Conservation (phyloP, 805 yeast species). For the Ogataea glucozyma region DNA sequence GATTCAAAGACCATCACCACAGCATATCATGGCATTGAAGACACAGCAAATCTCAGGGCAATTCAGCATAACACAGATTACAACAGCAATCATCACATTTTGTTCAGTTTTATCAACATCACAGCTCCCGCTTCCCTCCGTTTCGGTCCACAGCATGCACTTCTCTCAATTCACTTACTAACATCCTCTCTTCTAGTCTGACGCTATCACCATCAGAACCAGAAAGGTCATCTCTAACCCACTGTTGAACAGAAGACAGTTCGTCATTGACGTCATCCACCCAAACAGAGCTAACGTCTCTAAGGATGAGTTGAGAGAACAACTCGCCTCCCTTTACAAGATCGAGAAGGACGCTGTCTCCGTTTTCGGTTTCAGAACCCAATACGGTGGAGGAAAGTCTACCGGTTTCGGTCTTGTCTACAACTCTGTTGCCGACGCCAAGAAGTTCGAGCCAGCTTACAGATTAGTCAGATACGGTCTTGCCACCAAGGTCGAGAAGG, state of each 20-base stretch:
- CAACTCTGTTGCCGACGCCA: slow-evolving; percentile 96
- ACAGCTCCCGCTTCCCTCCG: too few relatives aligned
- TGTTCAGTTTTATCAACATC: too few relatives aligned
- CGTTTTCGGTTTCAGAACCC: slow-evolving; percentile 99
- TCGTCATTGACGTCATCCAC: slow-evolving; percentile 98
- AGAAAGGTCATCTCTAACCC: slow-evolving; percentile 99
- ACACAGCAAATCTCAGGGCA: too few relatives aligned
- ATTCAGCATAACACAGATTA: too few relatives aligned
- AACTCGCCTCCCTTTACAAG: slow-evolving; percentile 61
- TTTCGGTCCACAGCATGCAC: background rate
- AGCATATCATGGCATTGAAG: too few relatives aligned
- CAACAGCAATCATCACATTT: too few relatives aligned
- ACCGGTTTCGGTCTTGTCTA: slow-evolving; percentile 99
- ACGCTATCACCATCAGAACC: slow-evolving; percentile 99
- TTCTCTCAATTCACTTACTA: background rate
- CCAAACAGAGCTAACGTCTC: slow-evolving; percentile 99
- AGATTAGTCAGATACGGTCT: slow-evolving; percentile 99
- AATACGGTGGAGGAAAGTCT: slow-evolving; percentile 99
- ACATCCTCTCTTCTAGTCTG: slow-evolving; percentile 60
- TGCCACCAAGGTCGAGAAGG: slow-evolving; percentile 93
- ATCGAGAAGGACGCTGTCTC: slow-evolving; percentile 73
- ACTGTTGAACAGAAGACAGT: slow-evolving; percentile 98
- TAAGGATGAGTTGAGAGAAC: slow-evolving; percentile 96
- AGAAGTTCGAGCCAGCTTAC: slow-evolving; percentile 98
- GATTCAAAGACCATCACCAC: background rate